phyloP scores from a whole-genome alignment of 495 filamentous ascomycete species.

The Apodospora peruviana region DNA sequence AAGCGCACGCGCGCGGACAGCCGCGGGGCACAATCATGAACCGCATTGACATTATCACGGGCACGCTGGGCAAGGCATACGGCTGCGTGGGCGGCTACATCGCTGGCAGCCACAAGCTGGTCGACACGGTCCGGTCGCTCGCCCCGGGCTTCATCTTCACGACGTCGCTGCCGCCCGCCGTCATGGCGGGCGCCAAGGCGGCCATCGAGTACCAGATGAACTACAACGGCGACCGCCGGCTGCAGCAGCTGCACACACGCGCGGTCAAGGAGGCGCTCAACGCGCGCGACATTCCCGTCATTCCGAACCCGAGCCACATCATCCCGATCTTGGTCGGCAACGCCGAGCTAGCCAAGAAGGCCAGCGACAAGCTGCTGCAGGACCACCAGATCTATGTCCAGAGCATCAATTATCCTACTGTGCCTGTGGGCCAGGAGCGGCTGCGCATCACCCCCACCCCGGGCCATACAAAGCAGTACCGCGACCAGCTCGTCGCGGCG shows the following conservation, averaged over 20 bases:
- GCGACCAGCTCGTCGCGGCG: slow-evolving; percentile 78
- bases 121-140: slow-evolving; percentile 93
- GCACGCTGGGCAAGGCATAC: slow-evolving; percentile 94
- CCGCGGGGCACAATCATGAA: slow-evolving; percentile 89
- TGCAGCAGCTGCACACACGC: slow-evolving; percentile 93
- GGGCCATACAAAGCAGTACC: slow-evolving; percentile 75
- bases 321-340: slow-evolving; percentile 90
- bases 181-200: slow-evolving; percentile 88
- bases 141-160: slow-evolving; percentile 99
- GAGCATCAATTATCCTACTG: slow-evolving; percentile 98
- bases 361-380: slow-evolving; percentile 80
- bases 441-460: slow-evolving; percentile 94
- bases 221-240: slow-evolving; percentile 72
- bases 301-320: slow-evolving; percentile 96
- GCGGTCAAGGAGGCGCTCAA: slow-evolving; percentile 78
- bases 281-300: slow-evolving; percentile 86
- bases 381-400: slow-evolving; percentile 94
- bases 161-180: slow-evolving; percentile 89
- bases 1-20: slow-evolving; percentile 60
- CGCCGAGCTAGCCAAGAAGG: slow-evolving; percentile 86
- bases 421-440: slow-evolving; percentile 91
- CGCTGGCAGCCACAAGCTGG: slow-evolving; percentile 78
- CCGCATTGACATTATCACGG: slow-evolving; percentile 94
- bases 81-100: slow-evolving; percentile 98
- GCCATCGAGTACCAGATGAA: slow-evolving; percentile 89